phyloP scores from a whole-genome alignment of 2,329 filamentous ascomycete genomes.

The Clarireedia homoeocarpa region DNA sequence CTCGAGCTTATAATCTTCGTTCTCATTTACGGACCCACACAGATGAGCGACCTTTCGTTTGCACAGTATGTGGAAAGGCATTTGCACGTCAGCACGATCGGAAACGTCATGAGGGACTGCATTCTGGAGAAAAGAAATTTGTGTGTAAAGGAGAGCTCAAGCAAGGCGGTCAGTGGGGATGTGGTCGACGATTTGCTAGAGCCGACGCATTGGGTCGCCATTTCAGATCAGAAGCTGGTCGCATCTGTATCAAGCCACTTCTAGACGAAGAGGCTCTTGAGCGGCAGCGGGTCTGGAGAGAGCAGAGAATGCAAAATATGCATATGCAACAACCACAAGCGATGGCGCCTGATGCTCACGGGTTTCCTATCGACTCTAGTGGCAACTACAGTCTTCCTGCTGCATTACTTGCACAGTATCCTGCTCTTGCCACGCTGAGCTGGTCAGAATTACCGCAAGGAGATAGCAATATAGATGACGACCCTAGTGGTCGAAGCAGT shows the following conservation, averaged over 20 bases:
- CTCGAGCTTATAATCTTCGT: constrained; percentile 89
- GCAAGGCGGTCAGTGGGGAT: constrained; percentile 80
- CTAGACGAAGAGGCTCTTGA: constrained; percentile 89
- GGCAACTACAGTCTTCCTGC: constrained; percentile 69
- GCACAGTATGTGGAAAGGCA: constrained; percentile 92
- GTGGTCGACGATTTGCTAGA: constrained; percentile 84
- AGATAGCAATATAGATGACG: constrained; percentile 57
- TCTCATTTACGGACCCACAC: constrained; percentile 95
- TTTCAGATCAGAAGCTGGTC: constrained; percentile 90
- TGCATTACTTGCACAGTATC: constrained; percentile 84
- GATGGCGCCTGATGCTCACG: constrained; percentile 53
- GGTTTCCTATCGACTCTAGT: constrained; percentile 48
- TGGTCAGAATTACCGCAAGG: constrained; percentile 70
- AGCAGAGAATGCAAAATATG: constrained; percentile 57
- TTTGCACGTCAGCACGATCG: constrained; percentile 96
- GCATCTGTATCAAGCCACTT: constrained; percentile 94
- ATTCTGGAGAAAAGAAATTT: constrained; percentile 98
- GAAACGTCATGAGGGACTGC: constrained; percentile 91
- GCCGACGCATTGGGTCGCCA: constrained; percentile 91
- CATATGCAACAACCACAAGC: constrained; percentile 50
- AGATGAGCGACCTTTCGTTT: constrained; percentile 94
- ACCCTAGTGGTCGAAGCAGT: constrained; percentile 69
- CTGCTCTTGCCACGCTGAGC: constrained; percentile 81
- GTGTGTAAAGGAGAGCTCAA: constrained; percentile 90
- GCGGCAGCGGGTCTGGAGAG: constrained; percentile 65